Conservation (phyloP, 192 early-diverging fungal species). For the Pilobolus umbonatus region DNA sequence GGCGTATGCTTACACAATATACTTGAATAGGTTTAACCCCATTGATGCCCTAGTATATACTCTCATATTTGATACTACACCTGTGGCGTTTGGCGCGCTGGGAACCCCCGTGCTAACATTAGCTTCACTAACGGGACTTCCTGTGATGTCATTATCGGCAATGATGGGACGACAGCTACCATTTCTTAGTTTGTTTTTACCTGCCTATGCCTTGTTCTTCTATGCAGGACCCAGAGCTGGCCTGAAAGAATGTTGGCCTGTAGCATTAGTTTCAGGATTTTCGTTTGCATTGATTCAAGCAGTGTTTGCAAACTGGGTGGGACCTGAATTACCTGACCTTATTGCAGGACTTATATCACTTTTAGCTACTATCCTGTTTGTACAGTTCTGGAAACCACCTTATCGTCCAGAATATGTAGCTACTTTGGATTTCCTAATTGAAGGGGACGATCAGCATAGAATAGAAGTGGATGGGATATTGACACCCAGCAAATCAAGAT, state of each 20-base stretch:
- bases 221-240: slow-evolving; percentile 32
- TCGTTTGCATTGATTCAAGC: slow-evolving; percentile 33
- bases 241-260: slow-evolving; percentile 28
- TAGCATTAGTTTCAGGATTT: slow-evolving; percentile 14
- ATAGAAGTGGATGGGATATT: too few relatives aligned
- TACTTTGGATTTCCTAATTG: not conserved
- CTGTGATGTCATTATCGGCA: slow-evolving; percentile 16
- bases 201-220: slow-evolving; percentile 25
- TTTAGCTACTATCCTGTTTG: slow-evolving; percentile 22
- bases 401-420: slow-evolving; percentile 30
- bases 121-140: slow-evolving; percentile 21
- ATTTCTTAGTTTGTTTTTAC: slow-evolving; percentile 28
- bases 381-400: slow-evolving; percentile 33
- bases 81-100: slow-evolving; percentile 28
- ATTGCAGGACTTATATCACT: slow-evolving; percentile 33
- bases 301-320: slow-evolving; percentile 35
- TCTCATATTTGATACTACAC: slow-evolving; percentile 28
- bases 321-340: slow-evolving; percentile 36
- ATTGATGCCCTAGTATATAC: slow-evolving; percentile 25
- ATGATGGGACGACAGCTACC: slow-evolving; percentile 34
- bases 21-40: slow-evolving; percentile 22
- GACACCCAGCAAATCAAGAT: too few relatives aligned
- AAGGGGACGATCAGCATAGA: too few relatives aligned
- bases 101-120: slow-evolving; percentile 29
- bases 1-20: not conserved